phyloP scores from a whole-genome alignment of 495 filamentous ascomycete genomes.

The Melanomma pulvis-pyrius region DNA sequence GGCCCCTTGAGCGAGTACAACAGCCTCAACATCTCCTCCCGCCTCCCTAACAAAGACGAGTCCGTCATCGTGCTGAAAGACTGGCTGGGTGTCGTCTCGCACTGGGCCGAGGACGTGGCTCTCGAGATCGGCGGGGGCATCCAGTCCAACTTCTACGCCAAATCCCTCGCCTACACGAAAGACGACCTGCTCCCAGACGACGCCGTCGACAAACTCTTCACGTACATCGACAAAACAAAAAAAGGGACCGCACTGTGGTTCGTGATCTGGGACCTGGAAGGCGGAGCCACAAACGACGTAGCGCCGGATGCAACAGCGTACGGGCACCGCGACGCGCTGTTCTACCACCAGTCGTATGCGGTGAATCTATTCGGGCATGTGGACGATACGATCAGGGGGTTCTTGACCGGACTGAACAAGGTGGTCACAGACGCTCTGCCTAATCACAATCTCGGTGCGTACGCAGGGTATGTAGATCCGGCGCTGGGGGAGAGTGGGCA shows the following conservation, averaged over 20 bases:
- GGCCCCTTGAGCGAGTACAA: slow-evolving; percentile 50
- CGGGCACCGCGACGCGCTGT: slow-evolving; percentile 51
- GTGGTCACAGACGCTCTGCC: slow-evolving; percentile 33
- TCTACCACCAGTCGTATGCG: slow-evolving; percentile 52
- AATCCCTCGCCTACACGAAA: slow-evolving; percentile 53
- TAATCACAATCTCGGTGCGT: slow-evolving; percentile 30
- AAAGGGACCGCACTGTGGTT: slow-evolving; percentile 53
- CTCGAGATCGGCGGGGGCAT: slow-evolving; percentile 40
- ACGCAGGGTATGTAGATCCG: slow-evolving; percentile 41
- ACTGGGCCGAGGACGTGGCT: slow-evolving; percentile 54
- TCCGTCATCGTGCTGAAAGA: slow-evolving; percentile 53
- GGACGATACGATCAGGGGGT: slow-evolving; percentile 42
- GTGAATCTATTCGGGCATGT: slow-evolving; percentile 51
- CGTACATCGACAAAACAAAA: slow-evolving; percentile 51
- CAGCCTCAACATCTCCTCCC: slow-evolving; percentile 39
- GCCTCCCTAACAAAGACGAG: slow-evolving; percentile 44
- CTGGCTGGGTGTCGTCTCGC: slow-evolving; percentile 57
- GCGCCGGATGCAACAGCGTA: slow-evolving; percentile 50
- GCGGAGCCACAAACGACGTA: slow-evolving; percentile 50
- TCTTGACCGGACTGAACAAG: slow-evolving; percentile 53
- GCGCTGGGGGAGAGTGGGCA: slow-evolving; percentile 28
- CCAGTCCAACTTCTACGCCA: slow-evolving; percentile 52
- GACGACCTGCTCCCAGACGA: slow-evolving; percentile 48
- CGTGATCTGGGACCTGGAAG: slow-evolving; percentile 51
- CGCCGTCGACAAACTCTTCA: slow-evolving; percentile 48